Evolutionary conservation across 805 yeast species (phyloP).

Genomic region (Phaffomyces thermotolerans): DNA sequence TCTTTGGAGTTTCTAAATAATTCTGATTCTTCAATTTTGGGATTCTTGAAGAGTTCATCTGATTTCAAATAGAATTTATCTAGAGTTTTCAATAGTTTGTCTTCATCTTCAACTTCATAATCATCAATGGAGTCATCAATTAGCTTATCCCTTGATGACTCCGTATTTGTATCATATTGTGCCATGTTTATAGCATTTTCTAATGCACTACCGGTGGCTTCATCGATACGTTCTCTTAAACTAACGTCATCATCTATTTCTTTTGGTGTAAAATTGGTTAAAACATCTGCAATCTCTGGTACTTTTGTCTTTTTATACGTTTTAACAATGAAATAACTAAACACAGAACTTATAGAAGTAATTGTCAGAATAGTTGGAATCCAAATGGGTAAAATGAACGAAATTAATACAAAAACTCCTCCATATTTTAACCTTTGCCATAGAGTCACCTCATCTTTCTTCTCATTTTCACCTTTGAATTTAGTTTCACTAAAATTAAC

Average conservation of each 20-base stretch:
- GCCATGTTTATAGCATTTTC: slow-evolving; percentile 20
- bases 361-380: slow-evolving; percentile 37
- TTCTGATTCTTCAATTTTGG: slow-evolving; percentile 11
- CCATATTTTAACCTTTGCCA: slow-evolving; percentile 18
- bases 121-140: not conserved
- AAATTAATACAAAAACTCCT: slow-evolving; percentile 18
- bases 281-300: slow-evolving; percentile 2
- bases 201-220: slow-evolving; percentile 19
- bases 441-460: slow-evolving; percentile 7
- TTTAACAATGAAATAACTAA: slow-evolving; percentile 35
- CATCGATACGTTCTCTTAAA: slow-evolving; percentile 18
- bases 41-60: slow-evolving; percentile 6
- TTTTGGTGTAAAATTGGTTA: not conserved
- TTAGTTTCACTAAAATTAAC: slow-evolving; percentile 40
- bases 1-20: slow-evolving; percentile 14
- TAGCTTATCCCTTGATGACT: slow-evolving; percentile 7
- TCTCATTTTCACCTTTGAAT: slow-evolving; percentile 4
- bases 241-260: slow-evolving; percentile 2
- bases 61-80: not conserved
- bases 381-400: slow-evolving; percentile 39
- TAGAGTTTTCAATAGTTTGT: not conserved
- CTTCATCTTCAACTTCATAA: slow-evolving; percentile 3
- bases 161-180: slow-evolving; percentile 17
- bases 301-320: slow-evolving; percentile 17
- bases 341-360: slow-evolving; percentile 27